A percentile compares a stretch with the other conserved stretches of the same genome.
Conservation (phyloP, 176 grass and related monocot genomes). For the Oryza punctata region DNA sequence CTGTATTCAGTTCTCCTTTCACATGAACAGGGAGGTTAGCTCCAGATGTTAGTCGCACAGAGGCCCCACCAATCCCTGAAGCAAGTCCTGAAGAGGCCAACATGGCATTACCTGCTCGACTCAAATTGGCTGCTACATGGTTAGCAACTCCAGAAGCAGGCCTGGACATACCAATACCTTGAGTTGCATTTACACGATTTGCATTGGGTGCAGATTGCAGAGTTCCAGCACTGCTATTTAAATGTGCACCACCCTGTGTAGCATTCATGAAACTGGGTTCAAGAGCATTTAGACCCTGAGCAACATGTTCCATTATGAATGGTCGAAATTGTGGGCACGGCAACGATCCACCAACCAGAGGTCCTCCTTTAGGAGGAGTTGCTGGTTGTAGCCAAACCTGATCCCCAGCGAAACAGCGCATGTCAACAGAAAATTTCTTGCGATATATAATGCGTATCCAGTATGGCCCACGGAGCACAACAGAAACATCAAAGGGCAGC, state of each 20-base stretch:
- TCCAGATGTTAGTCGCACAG: constrained; percentile 77
- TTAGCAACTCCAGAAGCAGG: constrained; percentile 65
- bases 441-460: constrained; percentile 99
- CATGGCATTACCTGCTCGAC: constrained; percentile 70
- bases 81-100: constrained; percentile 75
- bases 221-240: constrained; percentile 54
- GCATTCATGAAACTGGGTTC: constrained; percentile 75
- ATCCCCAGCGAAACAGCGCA: constrained; percentile 98
- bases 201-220: constrained; percentile 50
- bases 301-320: constrained; percentile 99
- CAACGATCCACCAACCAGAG: constrained; percentile 88
- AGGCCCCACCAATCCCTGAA: constrained; percentile 75
- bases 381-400: constrained; percentile 99
- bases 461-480: constrained; percentile 93
- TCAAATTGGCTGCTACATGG: constrained; percentile 76
- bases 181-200: constrained; percentile 53
- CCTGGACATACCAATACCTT: constrained; percentile 61
- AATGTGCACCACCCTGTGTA: constrained; percentile 53
- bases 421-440: constrained; percentile 99
- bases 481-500: constrained; percentile 97
- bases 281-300: constrained; percentile 97
- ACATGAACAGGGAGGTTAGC: constrained; percentile 80
- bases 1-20: constrained; percentile 97
- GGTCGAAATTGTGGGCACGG: constrained; percentile 97
- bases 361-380: constrained; percentile 96